Evolutionary conservation across 2,329 filamentous ascomycete genomes (phyloP).

Genomic region (Ceratocystis papillata): DNA sequence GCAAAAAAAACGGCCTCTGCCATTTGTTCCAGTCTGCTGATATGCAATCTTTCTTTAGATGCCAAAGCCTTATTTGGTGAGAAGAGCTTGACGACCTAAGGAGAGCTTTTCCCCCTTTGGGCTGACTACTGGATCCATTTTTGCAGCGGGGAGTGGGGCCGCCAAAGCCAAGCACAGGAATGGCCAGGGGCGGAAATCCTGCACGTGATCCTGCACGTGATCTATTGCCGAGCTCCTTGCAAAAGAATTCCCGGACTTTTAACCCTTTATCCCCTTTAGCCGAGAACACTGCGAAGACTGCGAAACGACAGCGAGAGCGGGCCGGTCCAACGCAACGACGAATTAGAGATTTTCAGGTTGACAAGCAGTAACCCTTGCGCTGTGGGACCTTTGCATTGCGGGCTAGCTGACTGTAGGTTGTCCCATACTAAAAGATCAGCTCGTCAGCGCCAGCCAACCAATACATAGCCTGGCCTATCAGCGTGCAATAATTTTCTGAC

Average conservation of each 20-base stretch:
- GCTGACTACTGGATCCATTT: neutral
- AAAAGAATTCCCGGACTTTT: neutral
- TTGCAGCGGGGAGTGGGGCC: constrained; percentile 18
- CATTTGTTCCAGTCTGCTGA: no score
- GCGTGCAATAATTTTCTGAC: neutral
- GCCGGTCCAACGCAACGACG: neutral
- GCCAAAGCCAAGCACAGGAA: neutral
- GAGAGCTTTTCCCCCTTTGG: neutral
- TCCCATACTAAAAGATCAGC: neutral
- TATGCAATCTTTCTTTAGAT: no score
- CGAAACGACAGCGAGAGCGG: constrained; percentile 2
- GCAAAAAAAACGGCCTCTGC: no score
- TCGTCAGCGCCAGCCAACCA: neutral
- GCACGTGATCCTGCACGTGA: neutral
- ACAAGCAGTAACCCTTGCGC: neutral
- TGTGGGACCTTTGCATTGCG: neutral
- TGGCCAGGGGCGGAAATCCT: neutral
- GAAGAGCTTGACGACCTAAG: neutral
- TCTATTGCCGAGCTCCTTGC: neutral
- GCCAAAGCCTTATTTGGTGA: neutral
- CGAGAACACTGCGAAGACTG: constrained; percentile 7
- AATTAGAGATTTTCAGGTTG: neutral
- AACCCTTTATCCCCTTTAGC: neutral
- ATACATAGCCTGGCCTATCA: neutral
- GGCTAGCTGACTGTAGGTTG: no score